Evolutionary conservation across 2,329 filamentous ascomycete genomes (phyloP).

Genomic region (Elsinoe australis): DNA sequence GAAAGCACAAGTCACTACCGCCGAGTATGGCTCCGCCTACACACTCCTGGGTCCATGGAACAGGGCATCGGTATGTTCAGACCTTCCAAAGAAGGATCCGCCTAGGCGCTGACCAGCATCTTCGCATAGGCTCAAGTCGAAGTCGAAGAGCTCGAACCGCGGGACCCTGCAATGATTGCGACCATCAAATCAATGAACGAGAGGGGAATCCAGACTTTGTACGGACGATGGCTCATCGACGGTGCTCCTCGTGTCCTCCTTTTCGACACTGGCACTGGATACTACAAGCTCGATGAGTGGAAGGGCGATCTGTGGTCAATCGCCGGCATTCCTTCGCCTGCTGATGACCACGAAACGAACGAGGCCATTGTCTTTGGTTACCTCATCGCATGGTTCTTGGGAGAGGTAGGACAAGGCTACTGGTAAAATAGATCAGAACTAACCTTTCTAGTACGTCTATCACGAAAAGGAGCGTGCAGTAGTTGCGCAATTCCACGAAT

Average conservation of each 20-base stretch:
- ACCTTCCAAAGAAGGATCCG: conserved; percentile 18
- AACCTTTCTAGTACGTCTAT: conserved; percentile 66
- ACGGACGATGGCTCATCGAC: conserved; percentile 96
- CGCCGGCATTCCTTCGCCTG: conserved; percentile 87
- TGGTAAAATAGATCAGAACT: conserved; percentile 20
- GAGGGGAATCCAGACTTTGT: conserved; percentile 79
- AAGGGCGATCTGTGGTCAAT: conserved; percentile 92
- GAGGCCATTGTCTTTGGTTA: conserved; percentile 98
- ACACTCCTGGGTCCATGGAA: conserved; percentile 93
- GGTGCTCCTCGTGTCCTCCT: conserved; percentile 88
- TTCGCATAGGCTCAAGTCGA: conserved; percentile 97
- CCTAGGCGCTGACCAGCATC: too few species aligned
- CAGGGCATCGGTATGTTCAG: conserved; percentile 64
- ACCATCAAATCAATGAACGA: conserved; percentile 92
- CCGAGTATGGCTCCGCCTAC: conserved; percentile 97
- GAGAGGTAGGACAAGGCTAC: conserved; percentile 60
- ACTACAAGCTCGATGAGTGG: conserved; percentile 90
- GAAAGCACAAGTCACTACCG: conserved; percentile 93
- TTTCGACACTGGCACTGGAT: conserved; percentile 90
- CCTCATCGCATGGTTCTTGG: conserved; percentile 93
- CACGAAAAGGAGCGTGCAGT: conserved; percentile 88
- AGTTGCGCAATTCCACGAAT: conserved; percentile 98
- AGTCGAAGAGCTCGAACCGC: conserved; percentile 85
- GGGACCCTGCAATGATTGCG: conserved; percentile 65
- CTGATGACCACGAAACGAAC: conserved; percentile 88